phyloP scores from a whole-genome alignment of 2,329 filamentous ascomycete genomes.

The Pseudocercospora macadamiae region DNA sequence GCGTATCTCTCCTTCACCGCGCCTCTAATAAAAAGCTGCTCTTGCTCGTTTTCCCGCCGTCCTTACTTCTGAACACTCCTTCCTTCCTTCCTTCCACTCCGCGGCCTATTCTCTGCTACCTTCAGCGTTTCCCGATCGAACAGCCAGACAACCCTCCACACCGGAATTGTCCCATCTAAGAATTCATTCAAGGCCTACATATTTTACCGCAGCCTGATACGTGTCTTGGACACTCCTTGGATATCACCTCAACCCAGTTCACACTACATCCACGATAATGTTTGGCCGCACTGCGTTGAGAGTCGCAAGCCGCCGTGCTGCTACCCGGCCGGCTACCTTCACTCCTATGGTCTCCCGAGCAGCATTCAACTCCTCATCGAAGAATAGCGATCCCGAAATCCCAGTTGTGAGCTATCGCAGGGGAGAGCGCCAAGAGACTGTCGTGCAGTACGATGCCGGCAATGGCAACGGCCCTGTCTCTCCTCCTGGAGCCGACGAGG shows the following conservation, averaged over 20 bases:
- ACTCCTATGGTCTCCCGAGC: constrained; percentile 26
- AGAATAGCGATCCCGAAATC: constrained; percentile 34
- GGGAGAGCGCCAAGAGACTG: constrained; percentile 37
- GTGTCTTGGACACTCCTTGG: neutral
- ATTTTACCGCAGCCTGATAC: neutral
- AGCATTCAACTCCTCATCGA: constrained; percentile 30
- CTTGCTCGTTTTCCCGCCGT: constrained; percentile 2
- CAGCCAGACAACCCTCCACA: neutral
- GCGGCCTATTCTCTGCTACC: neutral
- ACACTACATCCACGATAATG: constrained; percentile 19
- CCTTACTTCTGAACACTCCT: constrained; percentile 4
- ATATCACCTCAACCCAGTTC: neutral
- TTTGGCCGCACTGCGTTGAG: constrained; percentile 26
- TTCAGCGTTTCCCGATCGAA: neutral
- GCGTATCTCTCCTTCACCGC: neutral
- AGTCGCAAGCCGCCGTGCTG: constrained; percentile 21
- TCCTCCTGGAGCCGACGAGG: constrained; percentile 38
- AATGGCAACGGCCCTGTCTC: constrained; percentile 34
- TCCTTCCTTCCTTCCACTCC: neutral
- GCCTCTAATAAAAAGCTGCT: constrained; percentile 1
- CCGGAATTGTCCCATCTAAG: too few relatives aligned
- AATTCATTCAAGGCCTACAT: neutral
- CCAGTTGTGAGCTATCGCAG: constrained; percentile 37
- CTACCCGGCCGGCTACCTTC: constrained; percentile 19
- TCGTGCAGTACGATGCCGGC: constrained; percentile 30